These are phyloP conservation scores for Zygosaccharomyces bisporus DNA, from an alignment of 805 yeast genomes.

Conservation along the genomic window DNA sequence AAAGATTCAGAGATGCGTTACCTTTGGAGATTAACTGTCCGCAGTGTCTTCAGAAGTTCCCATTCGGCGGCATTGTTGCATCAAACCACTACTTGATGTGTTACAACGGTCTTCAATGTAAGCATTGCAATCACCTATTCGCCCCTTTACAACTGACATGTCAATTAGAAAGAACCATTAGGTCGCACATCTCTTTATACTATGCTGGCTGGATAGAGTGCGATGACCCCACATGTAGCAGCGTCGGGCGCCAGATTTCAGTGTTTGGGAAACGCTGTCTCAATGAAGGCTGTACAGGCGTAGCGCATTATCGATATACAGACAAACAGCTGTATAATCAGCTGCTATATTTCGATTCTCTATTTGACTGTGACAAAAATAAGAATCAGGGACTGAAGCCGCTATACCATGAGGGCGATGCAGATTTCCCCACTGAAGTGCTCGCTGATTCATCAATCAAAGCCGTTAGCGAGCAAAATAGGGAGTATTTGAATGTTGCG, in stretches of 20 bases:
- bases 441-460: conserved; percentile 51
- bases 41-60: conserved; percentile 54
- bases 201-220: conserved; percentile 86
- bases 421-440: conserved; percentile 33
- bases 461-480: conserved; percentile 77
- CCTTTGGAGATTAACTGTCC: conserved; percentile 55
- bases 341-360: conserved; percentile 66
- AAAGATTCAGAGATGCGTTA: conserved; percentile 68
- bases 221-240: conserved; percentile 80
- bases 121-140: conserved; percentile 52
- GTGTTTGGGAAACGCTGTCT: conserved; percentile 88
- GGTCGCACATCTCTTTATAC: conserved; percentile 67
- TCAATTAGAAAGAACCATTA: conserved; percentile 70
- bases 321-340: conserved; percentile 86
- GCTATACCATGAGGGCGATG: conserved; percentile 39
- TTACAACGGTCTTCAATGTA: conserved; percentile 68
- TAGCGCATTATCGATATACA: conserved; percentile 69
- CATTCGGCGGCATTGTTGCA: conserved; percentile 70
- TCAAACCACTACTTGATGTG: conserved; percentile 59
- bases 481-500: conserved; percentile 52
- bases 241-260: conserved; percentile 75
- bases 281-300: conserved; percentile 60
- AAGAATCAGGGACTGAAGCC: conserved; percentile 56
- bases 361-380: conserved; percentile 81
- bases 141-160: conserved; percentile 54